Percentiles rank a stretch among this genome's conserved stretches.
Evolutionary conservation across 352 stramenopile genomes (phyloP).

Genomic region (Peronospora tabacina): DNA sequence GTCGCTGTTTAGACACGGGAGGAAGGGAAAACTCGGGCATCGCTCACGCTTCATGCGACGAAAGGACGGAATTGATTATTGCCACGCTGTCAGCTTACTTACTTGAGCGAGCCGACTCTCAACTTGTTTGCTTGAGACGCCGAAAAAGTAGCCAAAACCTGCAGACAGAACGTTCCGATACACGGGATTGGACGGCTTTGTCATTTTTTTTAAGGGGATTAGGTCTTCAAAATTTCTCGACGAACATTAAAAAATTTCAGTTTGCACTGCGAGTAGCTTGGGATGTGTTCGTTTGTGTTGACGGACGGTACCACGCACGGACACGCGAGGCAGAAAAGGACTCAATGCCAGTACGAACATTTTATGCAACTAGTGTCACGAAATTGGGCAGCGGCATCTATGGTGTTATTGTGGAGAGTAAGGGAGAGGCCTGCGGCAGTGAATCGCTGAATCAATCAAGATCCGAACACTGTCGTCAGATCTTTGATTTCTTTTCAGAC

Average conservation of each 20-base stretch:
- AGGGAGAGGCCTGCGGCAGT: too few relatives aligned
- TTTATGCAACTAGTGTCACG: background rate
- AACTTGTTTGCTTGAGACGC: slow-evolving; percentile 10
- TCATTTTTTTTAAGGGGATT: slow-evolving; percentile 3
- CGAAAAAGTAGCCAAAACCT: slow-evolving; percentile 8
- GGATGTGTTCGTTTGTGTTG: slow-evolving; percentile 1
- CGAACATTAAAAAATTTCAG: slow-evolving; percentile 8
- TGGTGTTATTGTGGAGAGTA: background rate
- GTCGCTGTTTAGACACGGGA: slow-evolving; percentile 24
- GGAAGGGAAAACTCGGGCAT: slow-evolving; percentile 20
- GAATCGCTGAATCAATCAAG: background rate
- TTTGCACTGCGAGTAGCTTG: background rate
- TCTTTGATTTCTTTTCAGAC: background rate
- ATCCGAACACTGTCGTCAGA: background rate
- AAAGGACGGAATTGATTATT: background rate
- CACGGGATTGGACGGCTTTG: background rate
- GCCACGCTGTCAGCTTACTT: background rate
- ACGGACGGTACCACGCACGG: background rate
- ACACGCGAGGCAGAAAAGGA: background rate
- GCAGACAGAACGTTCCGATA: slow-evolving; percentile 4
- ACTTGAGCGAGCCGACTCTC: background rate
- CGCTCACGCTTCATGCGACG: slow-evolving; percentile 46
- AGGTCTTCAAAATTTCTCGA: slow-evolving; percentile 8
- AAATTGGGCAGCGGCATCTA: background rate
- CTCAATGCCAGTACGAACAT: background rate